phyloP scores from a whole-genome alignment of 345 rosid species.

The Arabidopsis arenosa region DNA sequence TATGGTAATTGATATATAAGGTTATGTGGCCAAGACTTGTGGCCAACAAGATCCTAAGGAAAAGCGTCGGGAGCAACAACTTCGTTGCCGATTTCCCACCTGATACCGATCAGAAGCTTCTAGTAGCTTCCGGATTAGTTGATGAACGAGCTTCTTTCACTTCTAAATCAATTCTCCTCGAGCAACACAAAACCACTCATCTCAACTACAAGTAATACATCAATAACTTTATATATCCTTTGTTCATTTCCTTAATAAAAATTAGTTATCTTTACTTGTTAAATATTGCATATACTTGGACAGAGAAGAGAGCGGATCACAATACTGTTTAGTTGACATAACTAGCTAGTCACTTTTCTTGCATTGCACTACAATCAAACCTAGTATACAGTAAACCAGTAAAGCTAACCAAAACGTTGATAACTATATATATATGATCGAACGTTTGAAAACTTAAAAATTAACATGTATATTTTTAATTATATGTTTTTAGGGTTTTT shows the following conservation, averaged over 20 bases:
- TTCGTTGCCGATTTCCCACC: slow-evolving; percentile 78
- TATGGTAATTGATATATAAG: slow-evolving; percentile 35
- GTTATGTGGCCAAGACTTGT: slow-evolving; percentile 86
- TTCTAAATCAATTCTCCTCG: slow-evolving; percentile 41
- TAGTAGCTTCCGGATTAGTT: slow-evolving; percentile 43
- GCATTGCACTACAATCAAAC: not conserved
- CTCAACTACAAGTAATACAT: slow-evolving; percentile 58
- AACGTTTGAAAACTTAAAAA: no score
- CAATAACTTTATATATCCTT: not conserved
- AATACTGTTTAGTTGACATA: not conserved
- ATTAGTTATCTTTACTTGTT: not conserved
- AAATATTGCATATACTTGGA: not conserved
- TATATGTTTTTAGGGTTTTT: slow-evolving; percentile 53
- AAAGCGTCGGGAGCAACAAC: slow-evolving; percentile 68
- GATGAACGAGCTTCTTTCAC: slow-evolving; percentile 40
- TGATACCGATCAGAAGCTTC: slow-evolving; percentile 40
- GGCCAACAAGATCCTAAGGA: slow-evolving; percentile 69
- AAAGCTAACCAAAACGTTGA: not conserved
- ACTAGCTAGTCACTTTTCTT: slow-evolving; percentile 1
- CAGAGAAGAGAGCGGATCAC: not conserved
- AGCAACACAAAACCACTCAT: slow-evolving; percentile 48
- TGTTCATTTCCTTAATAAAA: not conserved
- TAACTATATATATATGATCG: no score
- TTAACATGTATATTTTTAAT: no score
- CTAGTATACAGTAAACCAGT: not conserved